Conservation (phyloP, 2,329 filamentous ascomycete species). For the Monosporascus sp. region DNA sequence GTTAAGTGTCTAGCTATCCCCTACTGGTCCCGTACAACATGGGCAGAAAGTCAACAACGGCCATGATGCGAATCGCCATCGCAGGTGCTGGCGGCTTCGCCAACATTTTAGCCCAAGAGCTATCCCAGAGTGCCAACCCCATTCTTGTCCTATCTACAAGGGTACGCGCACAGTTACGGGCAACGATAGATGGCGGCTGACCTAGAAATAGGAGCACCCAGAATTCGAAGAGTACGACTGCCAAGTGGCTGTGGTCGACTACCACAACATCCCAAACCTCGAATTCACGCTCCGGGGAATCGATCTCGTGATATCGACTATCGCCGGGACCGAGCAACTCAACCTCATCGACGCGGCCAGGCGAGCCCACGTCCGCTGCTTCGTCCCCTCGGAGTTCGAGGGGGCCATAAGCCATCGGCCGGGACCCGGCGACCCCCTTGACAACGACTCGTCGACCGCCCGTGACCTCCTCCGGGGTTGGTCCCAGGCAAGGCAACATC, state of each 20-base stretch:
- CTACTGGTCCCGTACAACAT: conserved; percentile 10
- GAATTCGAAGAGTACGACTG: conserved; percentile 52
- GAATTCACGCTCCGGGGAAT: conserved; percentile 64
- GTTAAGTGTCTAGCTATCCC: background rate
- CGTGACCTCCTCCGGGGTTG: conserved; percentile 45
- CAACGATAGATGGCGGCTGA: conserved; percentile 4
- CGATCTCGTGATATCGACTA: conserved; percentile 70
- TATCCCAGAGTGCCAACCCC: conserved; percentile 61
- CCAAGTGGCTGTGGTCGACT: conserved; percentile 66
- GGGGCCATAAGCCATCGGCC: conserved; percentile 54
- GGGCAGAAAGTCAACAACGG: conserved; percentile 19
- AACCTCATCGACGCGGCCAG: conserved; percentile 68
- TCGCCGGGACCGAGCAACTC: conserved; percentile 61
- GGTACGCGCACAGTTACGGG: conserved; percentile 30
- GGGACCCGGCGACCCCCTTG: conserved; percentile 48
- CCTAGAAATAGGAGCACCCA: conserved; percentile 42
- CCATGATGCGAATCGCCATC: conserved; percentile 56
- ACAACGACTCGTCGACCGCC: conserved; percentile 54
- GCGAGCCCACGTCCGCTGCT: conserved; percentile 57
- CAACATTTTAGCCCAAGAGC: conserved; percentile 50
- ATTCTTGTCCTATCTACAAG: conserved; percentile 65
- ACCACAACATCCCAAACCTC: conserved; percentile 52
- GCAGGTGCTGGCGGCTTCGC: conserved; percentile 58
- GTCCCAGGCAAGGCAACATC: conserved; percentile 35
- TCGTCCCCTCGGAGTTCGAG: conserved; percentile 73